Percentiles rank a stretch among this genome's conserved stretches.
These are phyloP conservation scores for Penicillium tannophilum DNA, from an alignment of 495 filamentous ascomycete genomes.

Conservation along the genomic window DNA sequence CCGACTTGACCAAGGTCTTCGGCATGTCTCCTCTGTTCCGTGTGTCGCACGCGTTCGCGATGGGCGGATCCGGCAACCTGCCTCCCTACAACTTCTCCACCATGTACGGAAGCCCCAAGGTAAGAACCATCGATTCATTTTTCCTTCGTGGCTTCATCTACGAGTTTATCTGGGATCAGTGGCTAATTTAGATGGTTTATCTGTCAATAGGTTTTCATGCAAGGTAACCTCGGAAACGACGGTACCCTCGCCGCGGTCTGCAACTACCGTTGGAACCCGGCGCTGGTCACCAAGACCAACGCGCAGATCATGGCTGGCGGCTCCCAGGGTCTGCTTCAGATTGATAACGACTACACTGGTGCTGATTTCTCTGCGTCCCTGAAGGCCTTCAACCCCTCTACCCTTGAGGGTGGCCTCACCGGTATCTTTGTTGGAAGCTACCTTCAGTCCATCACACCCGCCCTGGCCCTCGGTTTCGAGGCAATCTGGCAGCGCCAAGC, in stretches of 20 bases:
- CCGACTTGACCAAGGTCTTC: slow-evolving; percentile 94
- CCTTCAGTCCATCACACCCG: slow-evolving; percentile 87
- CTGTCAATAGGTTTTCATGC: slow-evolving; percentile 76
- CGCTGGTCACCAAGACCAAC: slow-evolving; percentile 80
- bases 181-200: slow-evolving; percentile 8
- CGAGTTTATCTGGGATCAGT: not conserved
- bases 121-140: slow-evolving; percentile 48
- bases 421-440: slow-evolving; percentile 96
- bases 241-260: slow-evolving; percentile 77
- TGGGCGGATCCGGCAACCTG: slow-evolving; percentile 77
- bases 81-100: slow-evolving; percentile 94
- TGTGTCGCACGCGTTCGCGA: slow-evolving; percentile 92
- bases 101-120: slow-evolving; percentile 88
- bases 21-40: slow-evolving; percentile 93
- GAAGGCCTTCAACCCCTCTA: slow-evolving; percentile 91
- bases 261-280: slow-evolving; percentile 83
- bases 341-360: slow-evolving; percentile 94
- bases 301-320: slow-evolving; percentile 73
- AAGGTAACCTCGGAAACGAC: slow-evolving; percentile 92
- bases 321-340: slow-evolving; percentile 72
- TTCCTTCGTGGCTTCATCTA: not conserved
- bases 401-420: slow-evolving; percentile 86
- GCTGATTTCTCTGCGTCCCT: slow-evolving; percentile 88
- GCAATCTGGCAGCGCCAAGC: slow-evolving; percentile 88
- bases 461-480: slow-evolving; percentile 86